Base-by-base conservation (phyloP, 768 basidiomycete genomes). In the Trametes elegans region DNA sequence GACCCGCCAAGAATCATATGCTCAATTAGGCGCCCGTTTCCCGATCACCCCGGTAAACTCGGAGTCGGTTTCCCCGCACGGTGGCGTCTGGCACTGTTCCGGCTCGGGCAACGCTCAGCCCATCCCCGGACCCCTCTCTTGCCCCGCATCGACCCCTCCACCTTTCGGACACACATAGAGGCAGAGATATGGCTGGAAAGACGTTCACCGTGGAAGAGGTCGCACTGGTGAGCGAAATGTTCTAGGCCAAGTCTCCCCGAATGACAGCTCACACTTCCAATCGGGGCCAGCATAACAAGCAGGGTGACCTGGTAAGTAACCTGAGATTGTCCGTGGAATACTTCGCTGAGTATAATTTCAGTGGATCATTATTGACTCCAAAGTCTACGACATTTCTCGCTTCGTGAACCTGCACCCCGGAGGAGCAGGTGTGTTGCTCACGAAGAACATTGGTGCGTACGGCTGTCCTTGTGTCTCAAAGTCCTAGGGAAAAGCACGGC, bases 241-340 rank as follows among this genome's bases (percentile, higher is more conserved):
- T 35, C 9, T 7, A n/a, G 24, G n/a, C n/a, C n/a, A n/a, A n/a
- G n/a, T n/a, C n/a, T n/a, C n/a, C n/a, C n/a, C n/a, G n/a, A n/a
- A n/a, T n/a, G n/a, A n/a, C n/a, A n/a, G n/a, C n/a, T n/a, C n/a
- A n/a, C n/a, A n/a, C n/a, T n/a, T n/a, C n/a, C n/a, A n/a, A n/a
- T n/a, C n/a, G n/a, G n/a, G n/a, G n/a, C n/a, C 59, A 97, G 93
- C 94, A 97, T 71, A 91, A 93, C 76, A 86, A 81, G 64, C 82
- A 85, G 63, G 90, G 88, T 43, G 86, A 95, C 69, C 70, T 97
- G 61, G 90, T 88, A 58, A 66, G 81, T 26, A n/a, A n/a, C n/a
- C n/a, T n/a, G n/a, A n/a, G n/a, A n/a, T 18, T 16, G 23, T 49
- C 23, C 35, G 35, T 29, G 3, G 3, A 18, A n/a, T 40, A 44